Evolutionary conservation across 169 alveolate species (phyloP).

Genomic region (Babesia ovata): DNA sequence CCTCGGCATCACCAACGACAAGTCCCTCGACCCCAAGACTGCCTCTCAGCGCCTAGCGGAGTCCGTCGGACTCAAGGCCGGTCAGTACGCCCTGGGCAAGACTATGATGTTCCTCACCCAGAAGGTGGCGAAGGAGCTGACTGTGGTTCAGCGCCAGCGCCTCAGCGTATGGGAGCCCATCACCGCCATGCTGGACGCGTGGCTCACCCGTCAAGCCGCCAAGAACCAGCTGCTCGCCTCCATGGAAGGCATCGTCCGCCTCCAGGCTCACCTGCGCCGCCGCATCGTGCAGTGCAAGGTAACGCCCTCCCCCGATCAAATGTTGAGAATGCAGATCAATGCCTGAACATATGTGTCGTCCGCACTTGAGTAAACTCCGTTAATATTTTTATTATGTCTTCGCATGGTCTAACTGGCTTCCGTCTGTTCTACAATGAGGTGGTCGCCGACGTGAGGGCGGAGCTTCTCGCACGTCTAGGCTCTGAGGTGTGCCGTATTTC

Average conservation of each 20-base stretch:
- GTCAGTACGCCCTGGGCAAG: conserved; percentile 82
- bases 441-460: conserved; percentile 11
- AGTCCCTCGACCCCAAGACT: conserved; percentile 69
- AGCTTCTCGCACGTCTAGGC: conserved; percentile 31
- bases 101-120: conserved; percentile 89
- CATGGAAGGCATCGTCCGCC: conserved; percentile 78
- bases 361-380: background rate
- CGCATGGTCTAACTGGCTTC: background rate
- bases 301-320: conserved; percentile 43
- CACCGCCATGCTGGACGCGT: conserved; percentile 84
- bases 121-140: conserved; percentile 84
- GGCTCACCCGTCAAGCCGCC: conserved; percentile 67
- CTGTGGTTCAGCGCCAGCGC: conserved; percentile 85
- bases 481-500: conserved; percentile 9
- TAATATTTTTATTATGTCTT: background rate
- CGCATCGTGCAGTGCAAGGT: conserved; percentile 43
- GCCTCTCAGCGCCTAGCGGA: conserved; percentile 73
- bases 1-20: conserved; percentile 75
- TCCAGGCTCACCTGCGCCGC: conserved; percentile 87
- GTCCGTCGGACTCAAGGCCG: conserved; percentile 66
- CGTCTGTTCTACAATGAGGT: conserved; percentile 38
- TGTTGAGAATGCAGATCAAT: conserved; percentile 13
- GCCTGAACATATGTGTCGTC: background rate
- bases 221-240: conserved; percentile 63
- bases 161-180: conserved; percentile 88